Evolutionary conservation across 2,329 filamentous ascomycete genomes (phyloP).

Genomic region (Fusarium torulosum): DNA sequence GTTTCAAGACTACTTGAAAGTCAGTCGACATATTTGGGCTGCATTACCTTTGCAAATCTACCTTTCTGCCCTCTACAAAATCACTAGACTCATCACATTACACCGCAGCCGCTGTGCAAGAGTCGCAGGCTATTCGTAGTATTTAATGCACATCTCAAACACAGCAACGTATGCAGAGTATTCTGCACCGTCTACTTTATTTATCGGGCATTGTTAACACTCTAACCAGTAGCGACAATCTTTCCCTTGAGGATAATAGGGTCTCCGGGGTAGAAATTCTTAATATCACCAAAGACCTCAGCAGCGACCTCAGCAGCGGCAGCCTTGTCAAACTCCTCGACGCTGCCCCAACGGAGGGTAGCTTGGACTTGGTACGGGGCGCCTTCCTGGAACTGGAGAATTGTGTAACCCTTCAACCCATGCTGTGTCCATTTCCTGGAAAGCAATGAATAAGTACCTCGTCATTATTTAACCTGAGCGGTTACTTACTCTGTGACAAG

Average conservation of each 20-base stretch:
- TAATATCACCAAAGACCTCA: conserved; percentile 44
- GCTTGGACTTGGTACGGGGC: conserved; percentile 45
- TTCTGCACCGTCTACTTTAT: background rate
- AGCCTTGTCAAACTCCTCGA: conserved; percentile 39
- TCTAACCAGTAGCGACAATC: conserved; percentile 11
- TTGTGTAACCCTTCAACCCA: conserved; percentile 43
- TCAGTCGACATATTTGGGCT: background rate
- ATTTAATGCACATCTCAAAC: too few relatives aligned
- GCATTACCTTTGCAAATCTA: too few relatives aligned
- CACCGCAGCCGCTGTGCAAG: too few relatives aligned
- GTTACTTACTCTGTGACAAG: conserved; percentile 41
- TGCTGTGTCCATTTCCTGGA: conserved; percentile 36
- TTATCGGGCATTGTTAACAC: background rate
- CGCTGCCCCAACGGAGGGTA: conserved; percentile 39
- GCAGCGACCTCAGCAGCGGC: conserved; percentile 6
- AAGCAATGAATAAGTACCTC: background rate
- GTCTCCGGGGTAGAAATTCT: conserved; percentile 32
- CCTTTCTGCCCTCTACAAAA: too few relatives aligned
- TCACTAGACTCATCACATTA: too few relatives aligned
- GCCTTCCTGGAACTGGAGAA: conserved; percentile 36
- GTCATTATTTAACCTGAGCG: background rate
- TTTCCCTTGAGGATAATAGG: conserved; percentile 44
- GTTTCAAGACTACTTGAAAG: too few relatives aligned
- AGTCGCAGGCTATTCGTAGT: too few relatives aligned
- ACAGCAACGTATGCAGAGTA: too few relatives aligned